Evolutionary conservation across 805 yeast genomes (phyloP).

Genomic region (Candida golubevii): DNA sequence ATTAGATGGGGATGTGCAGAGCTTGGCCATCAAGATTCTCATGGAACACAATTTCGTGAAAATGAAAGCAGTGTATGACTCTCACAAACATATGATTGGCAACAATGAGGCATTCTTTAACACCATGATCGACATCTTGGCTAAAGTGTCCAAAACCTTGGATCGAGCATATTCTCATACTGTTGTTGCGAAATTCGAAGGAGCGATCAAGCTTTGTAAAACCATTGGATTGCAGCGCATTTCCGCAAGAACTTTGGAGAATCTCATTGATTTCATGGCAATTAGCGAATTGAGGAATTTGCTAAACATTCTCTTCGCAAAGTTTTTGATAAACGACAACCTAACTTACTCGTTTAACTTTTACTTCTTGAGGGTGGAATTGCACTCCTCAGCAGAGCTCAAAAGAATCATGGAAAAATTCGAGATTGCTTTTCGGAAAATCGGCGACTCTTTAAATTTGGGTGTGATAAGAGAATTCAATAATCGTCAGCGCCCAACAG

Average conservation of each 20-base stretch:
- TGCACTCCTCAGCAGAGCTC: slow-evolving; percentile 19
- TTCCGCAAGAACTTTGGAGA: slow-evolving; percentile 21
- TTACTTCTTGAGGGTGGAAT: slow-evolving; percentile 27
- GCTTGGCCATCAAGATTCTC: slow-evolving; percentile 11
- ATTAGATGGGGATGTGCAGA: background rate
- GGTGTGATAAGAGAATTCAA: slow-evolving; percentile 13
- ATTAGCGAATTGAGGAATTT: slow-evolving; percentile 18
- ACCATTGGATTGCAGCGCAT: slow-evolving; percentile 17
- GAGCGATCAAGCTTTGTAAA: slow-evolving; percentile 23
- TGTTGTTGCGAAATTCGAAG: slow-evolving; percentile 19
- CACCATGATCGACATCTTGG: slow-evolving; percentile 11
- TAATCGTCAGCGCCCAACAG: background rate
- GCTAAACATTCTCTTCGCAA: slow-evolving; percentile 25
- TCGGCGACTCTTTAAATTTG: slow-evolving; percentile 24
- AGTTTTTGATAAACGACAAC: slow-evolving; percentile 18
- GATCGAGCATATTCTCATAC: background rate
- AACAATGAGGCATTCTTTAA: slow-evolving; percentile 12
- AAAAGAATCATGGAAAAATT: slow-evolving; percentile 20
- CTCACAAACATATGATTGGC: slow-evolving; percentile 10
- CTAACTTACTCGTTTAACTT: slow-evolving; percentile 24
- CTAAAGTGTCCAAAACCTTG: slow-evolving; percentile 14
- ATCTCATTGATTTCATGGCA: slow-evolving; percentile 26
- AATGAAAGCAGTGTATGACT: slow-evolving; percentile 15
- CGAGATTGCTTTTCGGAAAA: slow-evolving; percentile 20
- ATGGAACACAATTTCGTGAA: slow-evolving; percentile 8